Base-by-base conservation (phyloP, 2,329 filamentous ascomycete species). In the Stagonosporopsis chrysanthemi region DNA sequence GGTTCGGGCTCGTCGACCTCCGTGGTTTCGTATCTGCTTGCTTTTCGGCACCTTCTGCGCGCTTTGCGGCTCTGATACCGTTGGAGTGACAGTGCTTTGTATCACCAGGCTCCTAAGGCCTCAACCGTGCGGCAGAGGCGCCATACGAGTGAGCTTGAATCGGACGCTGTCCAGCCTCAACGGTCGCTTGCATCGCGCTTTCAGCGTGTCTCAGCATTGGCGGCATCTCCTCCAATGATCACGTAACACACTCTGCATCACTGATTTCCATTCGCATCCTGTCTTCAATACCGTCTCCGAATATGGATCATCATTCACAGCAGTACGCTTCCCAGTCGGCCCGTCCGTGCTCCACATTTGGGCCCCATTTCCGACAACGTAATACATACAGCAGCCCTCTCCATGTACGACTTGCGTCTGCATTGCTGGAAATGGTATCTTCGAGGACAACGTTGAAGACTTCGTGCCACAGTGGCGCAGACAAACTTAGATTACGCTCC, bases 381-480 rank as follows among this genome's bases (percentile, higher is more conserved):
- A 48, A 52, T 48, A 52, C 47, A 31, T 41, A 52, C 31, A 63
- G 39, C 53, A 66, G 66, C 51, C 58, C 57, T 52, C 59, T 46
- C 53, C 39, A 42, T 39, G 38, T 43, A 43, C 48, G 24, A 52
- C 38, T 39, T 33, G 39, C 12, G 22, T 38, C 24, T 52, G 43
- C 54, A 35, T 41, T 52, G 38, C 49, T 57, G n/a, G 43, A 57
- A 54, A 54, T 2, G 43, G 52, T 43, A 57, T 48, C 38, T 57
- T 52, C 12, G 26, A 26, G 39, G 39, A 23, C 48, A 44, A 57
- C 36, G 62, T 74, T 33, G 72, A 74, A 68, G 19, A 65, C 73
- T 73, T 69, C 63, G 69, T 75, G 72, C 72, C 72, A 73, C 72
- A 72, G 70, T 75, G 72, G 73, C 72, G 70, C 66, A 69, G 45